Evolutionary conservation across 2,329 filamentous ascomycete genomes (phyloP).

Genomic region (Alternaria infectoria): DNA sequence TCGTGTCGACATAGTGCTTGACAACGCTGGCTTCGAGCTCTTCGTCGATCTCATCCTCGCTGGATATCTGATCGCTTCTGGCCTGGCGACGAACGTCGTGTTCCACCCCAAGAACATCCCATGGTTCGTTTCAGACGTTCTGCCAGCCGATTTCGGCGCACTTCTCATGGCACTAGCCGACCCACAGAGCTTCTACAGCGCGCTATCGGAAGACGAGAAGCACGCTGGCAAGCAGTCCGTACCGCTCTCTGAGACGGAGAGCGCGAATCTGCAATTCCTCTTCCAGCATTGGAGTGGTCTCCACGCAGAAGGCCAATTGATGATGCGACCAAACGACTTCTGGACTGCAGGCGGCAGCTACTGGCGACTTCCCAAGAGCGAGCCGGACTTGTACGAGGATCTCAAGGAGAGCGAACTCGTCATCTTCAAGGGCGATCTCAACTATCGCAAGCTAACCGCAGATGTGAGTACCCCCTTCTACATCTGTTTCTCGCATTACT

Average conservation of each 20-base stretch:
- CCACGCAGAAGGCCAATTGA: conserved; percentile 82
- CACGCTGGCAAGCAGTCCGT: conserved; percentile 61
- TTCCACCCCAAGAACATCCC: conserved; percentile 94
- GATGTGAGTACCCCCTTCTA: conserved; percentile 68
- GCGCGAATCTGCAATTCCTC: conserved; percentile 72
- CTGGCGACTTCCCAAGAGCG: conserved; percentile 80
- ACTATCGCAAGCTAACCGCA: conserved; percentile 90
- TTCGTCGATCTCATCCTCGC: conserved; percentile 94
- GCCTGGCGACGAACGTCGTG: conserved; percentile 84
- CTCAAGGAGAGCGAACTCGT: conserved; percentile 84
- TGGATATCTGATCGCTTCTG: conserved; percentile 83
- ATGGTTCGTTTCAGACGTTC: conserved; percentile 97
- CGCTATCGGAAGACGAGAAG: conserved; percentile 70
- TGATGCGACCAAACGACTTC: conserved; percentile 83
- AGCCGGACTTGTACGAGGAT: conserved; percentile 73
- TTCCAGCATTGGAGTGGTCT: conserved; percentile 81
- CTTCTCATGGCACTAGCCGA: conserved; percentile 80
- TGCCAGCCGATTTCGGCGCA: conserved; percentile 83
- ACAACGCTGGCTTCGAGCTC: conserved; percentile 96
- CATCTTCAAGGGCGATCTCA: conserved; percentile 96
- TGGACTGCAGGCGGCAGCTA: conserved; percentile 90
- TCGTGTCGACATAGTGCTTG: conserved; percentile 90
- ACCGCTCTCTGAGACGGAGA: conserved; percentile 71
- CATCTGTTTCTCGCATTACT: background rate
- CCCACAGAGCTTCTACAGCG: conserved; percentile 79